Conservation (phyloP, 2,329 filamentous ascomycete species). For the Dothiorella sarmentorum region DNA sequence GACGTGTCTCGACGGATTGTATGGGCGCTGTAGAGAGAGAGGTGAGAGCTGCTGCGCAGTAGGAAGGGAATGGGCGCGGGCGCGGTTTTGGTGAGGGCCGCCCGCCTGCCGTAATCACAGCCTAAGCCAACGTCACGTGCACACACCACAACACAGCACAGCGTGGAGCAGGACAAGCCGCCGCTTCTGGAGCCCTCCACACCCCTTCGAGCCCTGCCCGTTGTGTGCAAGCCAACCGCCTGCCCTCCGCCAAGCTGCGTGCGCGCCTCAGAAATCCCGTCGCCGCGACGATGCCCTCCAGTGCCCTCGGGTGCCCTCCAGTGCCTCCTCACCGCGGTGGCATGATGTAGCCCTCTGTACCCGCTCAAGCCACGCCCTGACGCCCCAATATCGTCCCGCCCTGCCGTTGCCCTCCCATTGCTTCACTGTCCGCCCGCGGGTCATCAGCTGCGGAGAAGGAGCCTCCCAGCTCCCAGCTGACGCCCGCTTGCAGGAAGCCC, state of each 20-base stretch:
- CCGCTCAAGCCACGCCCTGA: neutral
- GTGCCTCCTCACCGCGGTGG: neutral
- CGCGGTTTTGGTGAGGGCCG: conserved; percentile 7
- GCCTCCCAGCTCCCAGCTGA: neutral
- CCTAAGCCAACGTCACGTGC: conserved; percentile 9
- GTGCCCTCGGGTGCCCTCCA: too few relatives aligned
- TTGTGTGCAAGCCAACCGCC: too few relatives aligned
- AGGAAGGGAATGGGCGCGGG: neutral
- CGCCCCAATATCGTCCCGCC: conserved; percentile 9
- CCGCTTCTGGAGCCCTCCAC: neutral
- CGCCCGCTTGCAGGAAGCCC: neutral
- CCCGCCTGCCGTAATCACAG: conserved; percentile 10
- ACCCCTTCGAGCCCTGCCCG: neutral
- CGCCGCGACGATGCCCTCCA: neutral
- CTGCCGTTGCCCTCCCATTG: neutral
- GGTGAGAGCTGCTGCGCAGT: conserved; percentile 11
- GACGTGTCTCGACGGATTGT: conserved; percentile 17
- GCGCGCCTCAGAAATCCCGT: neutral
- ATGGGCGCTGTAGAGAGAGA: conserved; percentile 16
- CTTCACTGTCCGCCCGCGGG: neutral
- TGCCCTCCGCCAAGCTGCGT: neutral
- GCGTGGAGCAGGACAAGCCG: neutral
- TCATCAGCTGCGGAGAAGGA: conserved; percentile 6
- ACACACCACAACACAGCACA: neutral
- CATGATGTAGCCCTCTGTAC: conserved; percentile 3